Evolutionary conservation across 805 yeast species (phyloP).

Genomic region (Barnettozyma salicaria): DNA sequence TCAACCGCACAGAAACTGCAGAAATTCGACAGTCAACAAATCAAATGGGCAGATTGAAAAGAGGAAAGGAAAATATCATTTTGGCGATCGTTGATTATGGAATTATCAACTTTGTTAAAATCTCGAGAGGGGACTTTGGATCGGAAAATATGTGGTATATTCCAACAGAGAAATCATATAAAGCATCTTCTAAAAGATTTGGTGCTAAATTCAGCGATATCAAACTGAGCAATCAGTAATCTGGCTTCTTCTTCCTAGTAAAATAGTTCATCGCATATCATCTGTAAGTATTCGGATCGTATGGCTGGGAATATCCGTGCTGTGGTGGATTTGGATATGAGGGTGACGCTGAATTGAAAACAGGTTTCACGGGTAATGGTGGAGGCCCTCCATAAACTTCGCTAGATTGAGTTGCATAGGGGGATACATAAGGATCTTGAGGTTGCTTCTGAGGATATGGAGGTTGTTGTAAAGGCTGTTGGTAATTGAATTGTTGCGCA

Average conservation of each 20-base stretch:
- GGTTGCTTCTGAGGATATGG: constrained; percentile 6
- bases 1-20: constrained; percentile 21
- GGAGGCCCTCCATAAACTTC: no score
- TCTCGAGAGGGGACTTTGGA: constrained; percentile 10
- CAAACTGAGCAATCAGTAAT: neutral
- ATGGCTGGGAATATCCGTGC: constrained; percentile 19
- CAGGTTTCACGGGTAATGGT: constrained; percentile 15
- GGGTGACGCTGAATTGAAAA: constrained; percentile 27
- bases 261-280: no score
- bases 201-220: no score
- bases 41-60: constrained; percentile 38
- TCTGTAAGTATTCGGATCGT: constrained; percentile 21
- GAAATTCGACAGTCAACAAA: constrained; percentile 25
- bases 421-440: no score
- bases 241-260: neutral
- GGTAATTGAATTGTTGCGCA: constrained; percentile 17
- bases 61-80: constrained; percentile 46
- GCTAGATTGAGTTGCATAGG: constrained; percentile 6
- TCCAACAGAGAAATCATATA: constrained; percentile 3
- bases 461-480: constrained; percentile 6
- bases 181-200: neutral
- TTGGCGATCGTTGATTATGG: constrained; percentile 75
- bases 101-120: constrained; percentile 44
- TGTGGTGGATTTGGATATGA: constrained; percentile 22
- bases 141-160: constrained; percentile 12